Evolutionary conservation across 2,329 filamentous ascomycete genomes (phyloP), one percentile per base, ranked within the genome.

Genomic region (Diaporthe ampelina): DNA sequence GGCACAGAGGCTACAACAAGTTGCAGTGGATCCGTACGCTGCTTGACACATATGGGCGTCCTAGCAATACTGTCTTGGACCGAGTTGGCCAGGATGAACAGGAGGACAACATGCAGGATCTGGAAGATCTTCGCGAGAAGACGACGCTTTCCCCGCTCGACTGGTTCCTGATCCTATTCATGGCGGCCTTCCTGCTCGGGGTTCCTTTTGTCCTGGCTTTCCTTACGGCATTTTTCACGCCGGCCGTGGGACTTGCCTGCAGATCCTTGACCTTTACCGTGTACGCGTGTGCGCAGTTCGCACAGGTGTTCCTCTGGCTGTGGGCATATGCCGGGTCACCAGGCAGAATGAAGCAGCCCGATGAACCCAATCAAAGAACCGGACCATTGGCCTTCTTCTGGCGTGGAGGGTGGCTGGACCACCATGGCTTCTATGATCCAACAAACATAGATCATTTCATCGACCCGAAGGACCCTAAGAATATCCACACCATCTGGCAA

Each of bases 1-100:
- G 79, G 78, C 73, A 77, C 17, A 78, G 79, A 5, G 79, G 79
- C 2, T 70, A 77, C 59, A 80, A 78, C 65, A 80, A 80, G 73
- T 76, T 77, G n/a, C 50, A 73, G 58, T 79, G 79, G 79, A 68
- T 79, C 4, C 72, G 76, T n/a, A 76, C 76, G 4, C 70, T 79
- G 5, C 48, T 78, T 24, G 24, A 56, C 0, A 79, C 76, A 3
- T 78, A 78, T 67, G 54, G 40, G 8, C 24, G 43, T 2, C 73
- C 68, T 9, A 29, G 26, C 21, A 19, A 13, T 13, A 29, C 40
- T 4, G 43, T 26, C 11, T 29, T 43, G 3, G 45, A 35, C 11
- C 37, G 37, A 9, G 54, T 45, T 21, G 21, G 2, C 8, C 37
- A 40, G 29, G 57, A 76, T 70, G 59, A 74, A 32, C n/a, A 56